Conservation (phyloP, 331 rosid species). For the Stylosanthes scabra region DNA sequence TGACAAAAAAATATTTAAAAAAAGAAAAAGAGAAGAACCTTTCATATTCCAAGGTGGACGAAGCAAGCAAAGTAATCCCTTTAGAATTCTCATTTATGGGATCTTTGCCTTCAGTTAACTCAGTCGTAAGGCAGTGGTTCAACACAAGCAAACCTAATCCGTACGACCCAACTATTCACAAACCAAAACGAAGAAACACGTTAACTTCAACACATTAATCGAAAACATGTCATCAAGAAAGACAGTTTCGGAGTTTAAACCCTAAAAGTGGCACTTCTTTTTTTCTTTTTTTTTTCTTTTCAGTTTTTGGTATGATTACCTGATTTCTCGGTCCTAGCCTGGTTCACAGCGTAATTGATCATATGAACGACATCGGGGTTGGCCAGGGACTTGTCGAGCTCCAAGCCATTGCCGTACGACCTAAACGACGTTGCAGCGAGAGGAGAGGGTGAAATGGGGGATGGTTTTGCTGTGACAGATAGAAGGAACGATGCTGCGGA, state of each 20-base stretch:
- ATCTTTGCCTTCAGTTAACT: conserved; percentile 58
- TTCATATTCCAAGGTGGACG: conserved; percentile 77
- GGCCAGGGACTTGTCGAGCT: conserved; percentile 44
- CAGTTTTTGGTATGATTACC: conserved; percentile 43
- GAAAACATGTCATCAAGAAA: conserved; percentile 18
- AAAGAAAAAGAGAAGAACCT: conserved; percentile 49
- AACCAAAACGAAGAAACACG: not conserved
- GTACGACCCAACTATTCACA: conserved; percentile 70
- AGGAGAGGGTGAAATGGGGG: conserved; percentile 27
- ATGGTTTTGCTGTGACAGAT: conserved; percentile 44
- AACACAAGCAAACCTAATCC: conserved; percentile 67
- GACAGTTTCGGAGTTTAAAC: not conserved
- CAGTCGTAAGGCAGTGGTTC: conserved; percentile 74
- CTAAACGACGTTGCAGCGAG: conserved; percentile 46
- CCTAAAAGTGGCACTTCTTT: not conserved
- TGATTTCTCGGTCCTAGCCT: conserved; percentile 79
- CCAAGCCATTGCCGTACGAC: conserved; percentile 50
- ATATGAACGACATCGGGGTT: conserved; percentile 69
- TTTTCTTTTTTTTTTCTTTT: not conserved
- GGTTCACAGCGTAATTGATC: conserved; percentile 76
- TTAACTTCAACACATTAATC: not conserved
- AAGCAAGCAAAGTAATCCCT: conserved; percentile 77
- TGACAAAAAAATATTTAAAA: no score
- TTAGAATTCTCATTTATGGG: conserved; percentile 56
- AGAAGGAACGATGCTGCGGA: conserved; percentile 26